A percentile compares a stretch with the other conserved stretches of the same genome.
phyloP scores from a whole-genome alignment of 495 filamentous ascomycete species.

The Saxispiralis lemnorum region DNA sequence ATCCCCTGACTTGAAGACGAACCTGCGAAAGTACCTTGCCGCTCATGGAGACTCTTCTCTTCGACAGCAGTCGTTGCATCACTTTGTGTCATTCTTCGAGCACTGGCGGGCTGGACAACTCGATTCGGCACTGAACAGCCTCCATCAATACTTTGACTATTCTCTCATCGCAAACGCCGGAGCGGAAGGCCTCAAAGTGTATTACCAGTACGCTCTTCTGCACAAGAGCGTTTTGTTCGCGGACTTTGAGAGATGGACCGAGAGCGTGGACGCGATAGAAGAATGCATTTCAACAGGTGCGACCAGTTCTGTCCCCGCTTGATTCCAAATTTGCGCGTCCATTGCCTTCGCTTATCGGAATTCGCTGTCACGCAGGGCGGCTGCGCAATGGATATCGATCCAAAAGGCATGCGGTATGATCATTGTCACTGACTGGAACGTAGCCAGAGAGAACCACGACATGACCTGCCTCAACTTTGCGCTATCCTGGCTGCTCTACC shows the following conservation, averaged over 20 bases:
- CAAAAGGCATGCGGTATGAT: too few relatives aligned
- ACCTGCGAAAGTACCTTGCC: conserved; percentile 5
- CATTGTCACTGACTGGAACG: neutral
- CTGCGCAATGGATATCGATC: too few relatives aligned
- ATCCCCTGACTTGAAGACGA: neutral
- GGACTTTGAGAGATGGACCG: conserved; percentile 80
- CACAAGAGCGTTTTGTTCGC: conserved; percentile 86
- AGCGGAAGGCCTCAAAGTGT: conserved; percentile 54
- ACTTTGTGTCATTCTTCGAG: conserved; percentile 47
- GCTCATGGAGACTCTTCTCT: conserved; percentile 3
- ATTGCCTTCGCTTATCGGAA: too few relatives aligned
- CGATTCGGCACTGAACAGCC: conserved; percentile 67
- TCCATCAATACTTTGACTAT: conserved; percentile 95
- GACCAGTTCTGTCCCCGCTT: neutral
- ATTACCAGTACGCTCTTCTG: conserved; percentile 92
- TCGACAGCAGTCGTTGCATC: conserved; percentile 7
- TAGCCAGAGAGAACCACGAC: conserved; percentile 76
- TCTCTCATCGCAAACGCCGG: conserved; percentile 4
- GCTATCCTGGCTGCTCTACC: conserved; percentile 94
- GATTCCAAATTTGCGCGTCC: too few relatives aligned
- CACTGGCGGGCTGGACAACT: conserved; percentile 86
- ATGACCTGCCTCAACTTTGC: conserved; percentile 86
- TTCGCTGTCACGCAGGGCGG: too few relatives aligned
- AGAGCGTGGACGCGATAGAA: conserved; percentile 83
- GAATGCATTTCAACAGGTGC: conserved; percentile 62